Base-by-base conservation (phyloP, 2,329 filamentous ascomycete species). In the Microcyclospora pomicola region DNA sequence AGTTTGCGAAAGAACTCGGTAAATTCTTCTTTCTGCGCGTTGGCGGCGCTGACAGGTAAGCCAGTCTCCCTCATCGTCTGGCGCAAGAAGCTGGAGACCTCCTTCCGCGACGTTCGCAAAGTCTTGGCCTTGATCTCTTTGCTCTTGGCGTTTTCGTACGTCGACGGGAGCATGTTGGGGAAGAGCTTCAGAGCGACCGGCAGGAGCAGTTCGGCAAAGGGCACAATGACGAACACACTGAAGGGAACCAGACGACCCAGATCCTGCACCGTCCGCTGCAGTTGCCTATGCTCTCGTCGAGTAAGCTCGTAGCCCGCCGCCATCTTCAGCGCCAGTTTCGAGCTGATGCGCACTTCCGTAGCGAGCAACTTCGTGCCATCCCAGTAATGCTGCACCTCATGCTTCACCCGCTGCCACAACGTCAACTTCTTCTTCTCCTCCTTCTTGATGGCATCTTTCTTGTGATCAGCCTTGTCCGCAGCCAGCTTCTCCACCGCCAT, bases 1-100 rank as follows among this genome's bases (percentile, higher is more conserved):
- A 96, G 75, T 69, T 98, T 98, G 59, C 84, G 81, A 79, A 98
- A 98, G 66, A 98, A 98, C 54, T 88, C 84, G 43, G 81, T 73
- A 52, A 98, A 98, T 59, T 96, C 91, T 50, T 94, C 86, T 55
- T 80, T 87, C 58, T 91, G 86, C 12, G 88, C 80, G 37, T 81
- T 93, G 34, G 81, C 78, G 2, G 77, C 72, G 39, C 82, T 93
- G 47, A 98, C 65, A 1, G 91, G 91, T 35, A 96, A 69, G 36
- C 91, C 91, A n/a, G 84, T 91, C 65, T 98, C 91, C 50, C 80
- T 82, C 40, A 98, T 65, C 0, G 91, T 98, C 51, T 83, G 76
- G 42, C 83, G 80, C 44, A 98, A 68, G 63, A 98, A 96, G 44
- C 68, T 73, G 60, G 86, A 94, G 50, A 98, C 88, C 59, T 95